Evolutionary conservation across 805 yeast species (phyloP), one percentile per base, ranked within the genome.

Genomic region (Candida ovalis): DNA sequence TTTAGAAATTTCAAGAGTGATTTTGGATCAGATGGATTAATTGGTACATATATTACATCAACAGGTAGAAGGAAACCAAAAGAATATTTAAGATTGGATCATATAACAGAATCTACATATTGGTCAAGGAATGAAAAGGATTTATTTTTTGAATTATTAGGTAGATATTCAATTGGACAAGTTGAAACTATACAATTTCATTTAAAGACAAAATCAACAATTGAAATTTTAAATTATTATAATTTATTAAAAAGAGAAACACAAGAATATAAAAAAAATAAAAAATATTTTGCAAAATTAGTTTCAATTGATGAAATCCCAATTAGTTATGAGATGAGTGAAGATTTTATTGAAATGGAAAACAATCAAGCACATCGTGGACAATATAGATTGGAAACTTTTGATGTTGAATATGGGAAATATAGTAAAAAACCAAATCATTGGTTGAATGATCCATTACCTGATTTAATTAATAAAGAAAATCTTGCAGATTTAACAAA

Each of bases 111-210:
- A 40, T 40, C 17, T 19, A 32, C 17, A 38, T 43, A 51, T 18
- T 81, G 87, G 87, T 58, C 71, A 1, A 48, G 57, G 0, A 46
- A 48, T 1, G 86, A 82, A 46, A 81, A 82, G 53, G 77, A 75
- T 19, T 36, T 47, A 13, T 82, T 82, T 59, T 82, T 80, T 59
- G 66, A 68, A 19, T 67, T 73, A 21, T 58, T 82, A 28, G 72
- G 77, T 1, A 63, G 82, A 30, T 74, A 69, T 54, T 74, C 82
- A 2, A 80, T 80, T 21, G 72, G 72, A 45, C 57, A 73, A n/a
- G 45, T 70, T 1, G 80, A 78, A 8, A 45, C 59, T 12, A 75
- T 82, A 1, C 56, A 62, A 13, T 55, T 54, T 2, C 55, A 65
- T 13, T 50, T 82, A 5, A 73, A 73, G 0, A 50, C 56, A 4